Conservation (phyloP, 108 stramenopile species). For the Conticribra guillardii region DNA sequence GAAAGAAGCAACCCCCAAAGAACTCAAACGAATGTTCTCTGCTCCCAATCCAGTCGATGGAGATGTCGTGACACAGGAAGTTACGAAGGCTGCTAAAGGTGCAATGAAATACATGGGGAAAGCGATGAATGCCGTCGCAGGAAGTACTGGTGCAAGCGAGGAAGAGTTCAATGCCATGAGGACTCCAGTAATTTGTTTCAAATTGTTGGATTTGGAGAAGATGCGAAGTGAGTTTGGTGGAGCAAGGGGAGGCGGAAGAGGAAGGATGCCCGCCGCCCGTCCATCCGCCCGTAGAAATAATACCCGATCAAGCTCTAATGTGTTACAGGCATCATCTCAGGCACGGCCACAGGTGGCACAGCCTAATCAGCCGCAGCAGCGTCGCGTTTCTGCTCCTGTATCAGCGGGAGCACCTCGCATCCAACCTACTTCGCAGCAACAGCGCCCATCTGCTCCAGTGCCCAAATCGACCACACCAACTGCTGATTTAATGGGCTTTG, state of each 20-base stretch:
- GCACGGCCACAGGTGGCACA: neutral
- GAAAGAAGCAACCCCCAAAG: conserved; percentile 62
- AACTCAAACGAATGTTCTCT: conserved; percentile 65
- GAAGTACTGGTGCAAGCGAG: conserved; percentile 7
- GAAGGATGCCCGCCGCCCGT: conserved; percentile 3
- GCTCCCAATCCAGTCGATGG: conserved; percentile 33
- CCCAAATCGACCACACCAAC: conserved; percentile 33
- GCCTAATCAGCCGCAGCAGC: conserved; percentile 19
- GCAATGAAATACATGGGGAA: conserved; percentile 82
- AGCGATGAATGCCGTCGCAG: conserved; percentile 67
- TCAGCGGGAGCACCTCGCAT: conserved; percentile 29
- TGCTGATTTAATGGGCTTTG: conserved; percentile 79
- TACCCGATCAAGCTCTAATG: too few relatives aligned
- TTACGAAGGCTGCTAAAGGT: conserved; percentile 80
- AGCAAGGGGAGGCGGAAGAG: conserved; percentile 14
- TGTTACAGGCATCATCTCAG: too few relatives aligned
- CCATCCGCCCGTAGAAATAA: too few relatives aligned
- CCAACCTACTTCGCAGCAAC: neutral
- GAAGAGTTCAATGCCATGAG: conserved; percentile 51
- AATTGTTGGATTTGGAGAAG: conserved; percentile 75
- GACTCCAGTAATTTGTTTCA: conserved; percentile 78
- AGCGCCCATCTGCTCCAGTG: conserved; percentile 11
- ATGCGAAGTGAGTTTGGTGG: conserved; percentile 52
- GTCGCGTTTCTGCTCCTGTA: conserved; percentile 16
- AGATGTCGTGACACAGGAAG: conserved; percentile 35